Conservation (phyloP, 75 land plant species). For the Picea sitchensis region DNA sequence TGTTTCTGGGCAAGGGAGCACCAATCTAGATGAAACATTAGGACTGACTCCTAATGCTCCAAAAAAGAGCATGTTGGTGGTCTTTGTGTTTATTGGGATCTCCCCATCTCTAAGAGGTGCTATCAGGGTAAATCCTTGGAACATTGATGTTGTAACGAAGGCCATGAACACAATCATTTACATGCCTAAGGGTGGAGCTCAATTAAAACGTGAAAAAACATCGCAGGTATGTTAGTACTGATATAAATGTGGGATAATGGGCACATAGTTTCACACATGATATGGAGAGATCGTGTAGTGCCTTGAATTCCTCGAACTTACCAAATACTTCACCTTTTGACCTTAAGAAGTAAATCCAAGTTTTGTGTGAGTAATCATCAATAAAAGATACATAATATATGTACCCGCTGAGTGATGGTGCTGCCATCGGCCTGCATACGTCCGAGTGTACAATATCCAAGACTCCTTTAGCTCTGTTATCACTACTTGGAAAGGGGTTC, state of each 20-base stretch:
- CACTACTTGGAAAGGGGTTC: too few relatives aligned
- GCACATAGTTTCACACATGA: conserved; percentile 65
- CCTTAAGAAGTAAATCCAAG: too few relatives aligned
- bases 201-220: conserved; percentile 65
- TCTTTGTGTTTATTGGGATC: conserved; percentile 71
- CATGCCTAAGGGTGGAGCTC: conserved; percentile 48
- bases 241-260: conserved; percentile 69
- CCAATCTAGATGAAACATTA: conserved; percentile 22
- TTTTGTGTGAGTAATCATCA: too few relatives aligned
- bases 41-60: conserved; percentile 15
- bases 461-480: too few relatives aligned
- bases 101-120: conserved; percentile 77
- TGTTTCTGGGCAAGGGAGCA: too few relatives aligned
- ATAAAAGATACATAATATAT: too few relatives aligned
- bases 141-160: conserved; percentile 68
- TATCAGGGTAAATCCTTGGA: conserved; percentile 78
- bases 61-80: conserved; percentile 69
- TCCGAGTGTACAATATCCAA: too few relatives aligned
- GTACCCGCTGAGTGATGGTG: too few relatives aligned
- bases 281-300: conserved; percentile 48
- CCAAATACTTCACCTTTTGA: too few relatives aligned
- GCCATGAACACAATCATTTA: conserved; percentile 59
- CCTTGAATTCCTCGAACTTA: too few relatives aligned
- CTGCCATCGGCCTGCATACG: too few relatives aligned
- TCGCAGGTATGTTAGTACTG: conserved; percentile 59